Percentiles rank a stretch among this genome's conserved stretches.
phyloP scores from a whole-genome alignment of 163 green algal genomes.

The Scenedesmus sp. region DNA sequence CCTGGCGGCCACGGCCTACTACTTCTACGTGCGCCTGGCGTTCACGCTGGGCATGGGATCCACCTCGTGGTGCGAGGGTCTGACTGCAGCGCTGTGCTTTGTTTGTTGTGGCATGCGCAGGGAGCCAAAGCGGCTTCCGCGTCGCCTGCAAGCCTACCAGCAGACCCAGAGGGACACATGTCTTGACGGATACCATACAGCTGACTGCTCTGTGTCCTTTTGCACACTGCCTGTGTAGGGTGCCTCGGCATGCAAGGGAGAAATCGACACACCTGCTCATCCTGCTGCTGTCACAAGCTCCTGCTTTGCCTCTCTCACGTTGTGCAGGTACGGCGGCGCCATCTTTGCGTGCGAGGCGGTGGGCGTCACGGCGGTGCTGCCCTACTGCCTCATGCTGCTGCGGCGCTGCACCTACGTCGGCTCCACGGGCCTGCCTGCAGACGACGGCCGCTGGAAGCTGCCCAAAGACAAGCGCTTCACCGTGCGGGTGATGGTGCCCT shows the following conservation, averaged over 20 bases:
- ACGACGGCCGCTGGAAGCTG: conserved; percentile 41
- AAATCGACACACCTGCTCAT: too few relatives aligned
- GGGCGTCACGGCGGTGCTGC: conserved; percentile 74
- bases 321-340: conserved; percentile 76
- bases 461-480: conserved; percentile 33
- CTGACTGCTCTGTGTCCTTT: too few relatives aligned
- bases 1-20: conserved; percentile 50
- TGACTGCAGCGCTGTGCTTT: too few relatives aligned
- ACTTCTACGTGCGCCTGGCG: conserved; percentile 52
- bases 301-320: too few relatives aligned
- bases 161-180: too few relatives aligned
- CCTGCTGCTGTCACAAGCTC: background rate
- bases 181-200: too few relatives aligned
- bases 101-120: too few relatives aligned
- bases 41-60: conserved; percentile 47
- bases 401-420: conserved; percentile 57
- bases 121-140: too few relatives aligned
- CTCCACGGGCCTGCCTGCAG: conserved; percentile 28
- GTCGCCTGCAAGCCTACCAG: too few relatives aligned
- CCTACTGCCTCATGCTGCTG: conserved; percentile 78
- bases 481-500: conserved; percentile 76
- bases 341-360: conserved; percentile 79
- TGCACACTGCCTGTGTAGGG: too few relatives aligned
- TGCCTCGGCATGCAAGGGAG: too few relatives aligned
- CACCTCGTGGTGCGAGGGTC: background rate